These are phyloP conservation scores for Alternaria sp. DNA, from an alignment of 2,329 filamentous ascomycete genomes.

Conservation along the genomic window DNA sequence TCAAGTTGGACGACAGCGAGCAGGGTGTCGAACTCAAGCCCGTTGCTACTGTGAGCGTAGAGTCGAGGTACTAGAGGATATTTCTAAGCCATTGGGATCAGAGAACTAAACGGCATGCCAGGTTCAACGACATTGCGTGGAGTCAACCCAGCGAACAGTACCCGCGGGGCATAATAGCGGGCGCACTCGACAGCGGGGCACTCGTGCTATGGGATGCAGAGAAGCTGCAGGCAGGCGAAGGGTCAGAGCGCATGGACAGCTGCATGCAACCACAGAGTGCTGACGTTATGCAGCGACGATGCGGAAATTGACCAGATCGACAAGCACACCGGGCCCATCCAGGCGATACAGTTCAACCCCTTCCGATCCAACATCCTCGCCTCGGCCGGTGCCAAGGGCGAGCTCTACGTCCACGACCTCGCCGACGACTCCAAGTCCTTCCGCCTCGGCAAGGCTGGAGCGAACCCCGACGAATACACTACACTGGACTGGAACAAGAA, in stretches of 20 bases:
- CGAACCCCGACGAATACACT: constrained; percentile 92
- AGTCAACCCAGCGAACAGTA: constrained; percentile 79
- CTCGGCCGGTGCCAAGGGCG: constrained; percentile 91
- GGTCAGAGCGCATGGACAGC: constrained; percentile 47
- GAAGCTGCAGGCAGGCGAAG: constrained; percentile 62
- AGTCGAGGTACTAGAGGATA: constrained; percentile 73
- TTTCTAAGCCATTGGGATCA: background rate
- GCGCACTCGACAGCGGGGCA: constrained; percentile 91
- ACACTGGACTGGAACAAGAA: constrained; percentile 99
- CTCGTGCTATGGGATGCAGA: constrained; percentile 93
- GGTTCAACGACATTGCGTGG: constrained; percentile 98
- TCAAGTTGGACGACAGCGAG: constrained; percentile 78
- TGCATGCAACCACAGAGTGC: constrained; percentile 54
- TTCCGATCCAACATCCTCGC: constrained; percentile 88
- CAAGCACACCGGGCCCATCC: constrained; percentile 92
- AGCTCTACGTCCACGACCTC: constrained; percentile 94
- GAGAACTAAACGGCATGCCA: constrained; percentile 50
- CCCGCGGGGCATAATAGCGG: constrained; percentile 88
- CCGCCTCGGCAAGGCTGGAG: constrained; percentile 84
- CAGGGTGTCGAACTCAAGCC: constrained; percentile 85
- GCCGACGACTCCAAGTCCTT: constrained; percentile 89
- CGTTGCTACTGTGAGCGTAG: constrained; percentile 80
- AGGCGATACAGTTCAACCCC: constrained; percentile 96
- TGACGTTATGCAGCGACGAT: constrained; percentile 65
- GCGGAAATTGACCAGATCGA: constrained; percentile 84